Conservation (phyloP, 768 basidiomycete genomes). For the Lactarius pseudohatsudake region DNA sequence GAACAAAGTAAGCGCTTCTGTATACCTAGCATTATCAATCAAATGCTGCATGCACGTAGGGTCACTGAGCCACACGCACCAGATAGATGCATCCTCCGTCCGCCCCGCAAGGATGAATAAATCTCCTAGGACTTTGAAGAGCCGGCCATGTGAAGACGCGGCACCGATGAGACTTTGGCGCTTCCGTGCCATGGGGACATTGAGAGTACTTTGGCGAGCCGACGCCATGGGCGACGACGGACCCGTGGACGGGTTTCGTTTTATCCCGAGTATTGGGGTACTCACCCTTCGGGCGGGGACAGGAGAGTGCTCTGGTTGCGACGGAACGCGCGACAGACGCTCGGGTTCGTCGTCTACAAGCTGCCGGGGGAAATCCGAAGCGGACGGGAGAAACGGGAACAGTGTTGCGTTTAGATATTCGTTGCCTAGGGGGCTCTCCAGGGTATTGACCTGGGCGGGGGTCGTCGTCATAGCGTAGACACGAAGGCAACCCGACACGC, state of each 20-base stretch:
- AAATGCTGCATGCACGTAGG: conserved; percentile 25
- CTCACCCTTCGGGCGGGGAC: conserved; percentile 30
- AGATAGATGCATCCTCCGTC: conserved; percentile 74
- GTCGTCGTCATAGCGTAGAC: background rate
- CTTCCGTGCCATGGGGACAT: conserved; percentile 50
- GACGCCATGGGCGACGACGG: conserved; percentile 35
- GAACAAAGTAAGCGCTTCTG: conserved; percentile 78
- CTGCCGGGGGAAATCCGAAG: conserved; percentile 59
- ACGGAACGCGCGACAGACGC: conserved; percentile 46
- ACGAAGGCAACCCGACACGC: conserved; percentile 34
- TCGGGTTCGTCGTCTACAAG: conserved; percentile 50
- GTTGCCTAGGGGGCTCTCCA: conserved; percentile 84
- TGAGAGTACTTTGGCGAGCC: conserved; percentile 55
- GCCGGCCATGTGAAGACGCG: conserved; percentile 77
- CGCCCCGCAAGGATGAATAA: conserved; percentile 88
- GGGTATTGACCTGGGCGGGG: conserved; percentile 58
- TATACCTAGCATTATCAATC: conserved; percentile 57
- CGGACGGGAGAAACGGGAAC: conserved; percentile 60
- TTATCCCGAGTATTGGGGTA: conserved; percentile 40
- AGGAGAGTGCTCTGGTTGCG: conserved; percentile 52
- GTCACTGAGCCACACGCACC: conserved; percentile 47
- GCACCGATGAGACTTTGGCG: conserved; percentile 62
- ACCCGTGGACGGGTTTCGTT: conserved; percentile 56
- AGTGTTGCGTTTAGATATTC: conserved; percentile 75
- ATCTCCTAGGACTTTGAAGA: conserved; percentile 87